Evolutionary conservation across 768 basidiomycete species (phyloP), one percentile per base, ranked within the genome.

Genomic region (Collybia sp.): DNA sequence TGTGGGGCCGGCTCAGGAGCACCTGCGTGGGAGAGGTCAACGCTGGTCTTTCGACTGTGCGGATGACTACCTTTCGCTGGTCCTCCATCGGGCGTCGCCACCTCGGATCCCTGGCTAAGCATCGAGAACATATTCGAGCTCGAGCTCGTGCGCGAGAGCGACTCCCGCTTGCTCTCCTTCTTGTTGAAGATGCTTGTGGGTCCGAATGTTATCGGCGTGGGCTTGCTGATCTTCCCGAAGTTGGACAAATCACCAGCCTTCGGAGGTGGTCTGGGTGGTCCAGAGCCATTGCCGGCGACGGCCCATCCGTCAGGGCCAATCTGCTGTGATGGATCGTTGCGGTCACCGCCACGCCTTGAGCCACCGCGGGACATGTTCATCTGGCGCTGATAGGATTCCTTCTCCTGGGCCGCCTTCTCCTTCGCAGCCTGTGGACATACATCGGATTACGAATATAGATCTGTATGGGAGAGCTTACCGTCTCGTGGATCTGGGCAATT

Each of bases 271-370:
- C 82, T 79, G 44, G 76, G 55, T 31, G 75, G 44, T 33, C 68
- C 66, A 20, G 67, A 61, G 32, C 70, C 68, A 43, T 60, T 58
- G 47, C 77, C 73, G 43, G 84, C 80, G 15, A 84, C 83, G 31
- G 87, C 80, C 93, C 94, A 97, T n/a, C 90, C 90, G 49, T 97
- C 93, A 25, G 85, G 76, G 19, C 81, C 82, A 45, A 75, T 68
- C 46, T 80, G 80, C 12, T 75, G 68, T 40, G 69, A 71, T 25
- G 25, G 25, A 10, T 77, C 75, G 37, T 71, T 75, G 48, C 85
- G 77, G 6, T 88, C 80, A 13, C 79, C 82, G 33, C 93, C 95
- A 36, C 93, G 85, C 44, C 91, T 79, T 45, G 94, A 97, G 33
- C 92, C 91, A 33, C 88, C 85, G 33, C 94, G 85, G 18, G 92